These are phyloP conservation scores for Linnemannia schmuckeri DNA, from an alignment of 192 early-diverging fungal genomes.

Conservation along the genomic window DNA sequence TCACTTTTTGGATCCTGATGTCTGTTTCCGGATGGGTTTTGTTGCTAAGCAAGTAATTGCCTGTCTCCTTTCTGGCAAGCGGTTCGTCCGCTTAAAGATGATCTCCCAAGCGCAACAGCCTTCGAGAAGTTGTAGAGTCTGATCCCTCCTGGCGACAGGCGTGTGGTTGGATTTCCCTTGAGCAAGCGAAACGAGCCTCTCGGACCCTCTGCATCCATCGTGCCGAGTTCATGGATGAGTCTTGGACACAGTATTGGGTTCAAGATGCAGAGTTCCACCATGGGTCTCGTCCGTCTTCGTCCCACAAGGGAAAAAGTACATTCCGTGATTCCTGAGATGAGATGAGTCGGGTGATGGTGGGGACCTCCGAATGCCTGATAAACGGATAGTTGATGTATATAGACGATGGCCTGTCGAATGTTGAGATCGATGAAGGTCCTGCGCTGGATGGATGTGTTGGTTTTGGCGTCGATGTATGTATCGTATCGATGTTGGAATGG, in stretches of 20 bases:
- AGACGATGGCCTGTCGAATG: background rate
- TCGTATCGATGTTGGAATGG: background rate
- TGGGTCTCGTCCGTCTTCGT: background rate
- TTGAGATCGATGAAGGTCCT: constrained; percentile 18
- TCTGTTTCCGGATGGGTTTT: background rate
- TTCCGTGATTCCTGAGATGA: background rate
- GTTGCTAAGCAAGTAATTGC: background rate
- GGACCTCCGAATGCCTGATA: background rate
- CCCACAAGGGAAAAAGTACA: background rate
- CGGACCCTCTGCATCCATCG: background rate
- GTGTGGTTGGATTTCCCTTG: background rate
- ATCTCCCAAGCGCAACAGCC: background rate
- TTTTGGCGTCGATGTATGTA: background rate
- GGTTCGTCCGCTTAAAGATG: background rate
- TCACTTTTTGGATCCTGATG: background rate
- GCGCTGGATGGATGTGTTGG: constrained; percentile 24
- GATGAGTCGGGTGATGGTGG: background rate
- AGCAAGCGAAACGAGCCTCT: background rate
- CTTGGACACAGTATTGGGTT: background rate
- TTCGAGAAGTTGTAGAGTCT: background rate
- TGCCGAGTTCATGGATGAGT: background rate
- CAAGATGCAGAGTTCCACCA: constrained; percentile 17
- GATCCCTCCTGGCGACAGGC: background rate
- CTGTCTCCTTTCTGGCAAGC: background rate
- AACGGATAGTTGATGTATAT: background rate